Base-by-base conservation (phyloP, 2,329 filamentous ascomycete genomes). In the Purpureocillium takamizusanense region DNA sequence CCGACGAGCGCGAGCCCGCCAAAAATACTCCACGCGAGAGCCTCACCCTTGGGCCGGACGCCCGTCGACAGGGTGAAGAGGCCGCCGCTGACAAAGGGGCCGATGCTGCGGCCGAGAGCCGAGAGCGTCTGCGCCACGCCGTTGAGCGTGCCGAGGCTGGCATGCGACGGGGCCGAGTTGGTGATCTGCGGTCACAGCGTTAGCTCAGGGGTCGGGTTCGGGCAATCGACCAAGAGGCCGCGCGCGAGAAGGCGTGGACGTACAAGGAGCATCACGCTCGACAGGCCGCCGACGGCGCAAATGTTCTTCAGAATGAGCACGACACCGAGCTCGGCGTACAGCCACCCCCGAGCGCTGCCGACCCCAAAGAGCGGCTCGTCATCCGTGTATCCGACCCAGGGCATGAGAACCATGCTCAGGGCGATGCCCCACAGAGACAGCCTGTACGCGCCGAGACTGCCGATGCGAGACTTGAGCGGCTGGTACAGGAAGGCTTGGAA, bases 41-140 rank as follows among this genome's bases (percentile, higher is more conserved):
- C 78, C 59, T 95, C 89, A 2, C 92, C 90, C 53, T 88, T 92
- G 3, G 81, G 84, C 10, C 72, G 66, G 5, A 95, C 71, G 35
- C 75, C 72, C 0, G 78, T 82, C 0, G 87, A 82, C 1, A 90
- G 66, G 0, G 86, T 86, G 59, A 94, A 98, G 0, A 98, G 67
- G 1, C 81, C 81, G 0, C 92, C 92, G 0, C 88, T 92, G 1
- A 94, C 67, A 47, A 97, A 89, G 0, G 92, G 92, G 0, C 92
- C 92, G 1, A 87, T 75, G 32, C 89, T 88, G 42, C 92, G 80
- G 8, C 92, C 92, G 0, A 86, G 86, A 0, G 92, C 92, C 0
- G 87, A 94, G 1, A 98, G 76, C 0, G 88, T 95, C 60, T 98
- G 92, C 0, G 92, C 92, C 25, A 97, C 74, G 9, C 92, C 92